Percentiles rank a stretch among this genome's conserved stretches.
phyloP scores from a whole-genome alignment of 345 rosid species.

The Arabidopsis thaliana region DNA sequence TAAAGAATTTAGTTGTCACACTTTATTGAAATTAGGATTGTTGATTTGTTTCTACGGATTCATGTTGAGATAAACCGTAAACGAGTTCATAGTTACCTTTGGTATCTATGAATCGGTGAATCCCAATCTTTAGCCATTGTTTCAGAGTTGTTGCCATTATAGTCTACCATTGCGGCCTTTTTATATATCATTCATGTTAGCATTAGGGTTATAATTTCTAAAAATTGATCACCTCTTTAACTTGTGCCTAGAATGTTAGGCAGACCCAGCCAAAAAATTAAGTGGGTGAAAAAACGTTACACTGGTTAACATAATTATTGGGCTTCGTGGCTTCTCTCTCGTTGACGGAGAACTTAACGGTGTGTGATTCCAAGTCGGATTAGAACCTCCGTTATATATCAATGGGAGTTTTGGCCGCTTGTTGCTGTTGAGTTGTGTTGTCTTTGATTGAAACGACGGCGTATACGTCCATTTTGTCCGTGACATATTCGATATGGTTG shows the following conservation, averaged over 20 bases:
- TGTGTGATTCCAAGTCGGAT: constrained; percentile 75
- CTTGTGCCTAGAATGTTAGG: too few species aligned
- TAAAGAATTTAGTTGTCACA: constrained; percentile 5
- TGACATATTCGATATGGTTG: constrained; percentile 53
- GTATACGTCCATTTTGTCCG: constrained; percentile 76
- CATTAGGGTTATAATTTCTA: background rate
- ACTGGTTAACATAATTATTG: constrained; percentile 36
- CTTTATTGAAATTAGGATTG: background rate
- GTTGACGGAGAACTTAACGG: constrained; percentile 58
- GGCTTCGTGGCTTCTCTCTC: constrained; percentile 55
- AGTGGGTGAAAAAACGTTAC: too few species aligned
- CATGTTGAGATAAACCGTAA: background rate
- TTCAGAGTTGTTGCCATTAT: background rate
- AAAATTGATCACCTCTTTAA: background rate
- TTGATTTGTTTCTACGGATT: background rate
- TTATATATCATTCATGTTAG: background rate
- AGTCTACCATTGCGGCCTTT: background rate
- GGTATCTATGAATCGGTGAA: background rate
- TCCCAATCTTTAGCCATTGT: background rate
- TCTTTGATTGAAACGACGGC: constrained; percentile 64
- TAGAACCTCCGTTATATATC: constrained; percentile 55
- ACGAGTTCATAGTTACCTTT: background rate
- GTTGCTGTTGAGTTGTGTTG: constrained; percentile 43
- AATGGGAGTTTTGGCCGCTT: constrained; percentile 56
- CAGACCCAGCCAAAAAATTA: too few species aligned